Percentiles rank a stretch among this genome's conserved stretches.
phyloP scores from a whole-genome alignment of 805 yeast genomes.

The Candida boidinii region DNA sequence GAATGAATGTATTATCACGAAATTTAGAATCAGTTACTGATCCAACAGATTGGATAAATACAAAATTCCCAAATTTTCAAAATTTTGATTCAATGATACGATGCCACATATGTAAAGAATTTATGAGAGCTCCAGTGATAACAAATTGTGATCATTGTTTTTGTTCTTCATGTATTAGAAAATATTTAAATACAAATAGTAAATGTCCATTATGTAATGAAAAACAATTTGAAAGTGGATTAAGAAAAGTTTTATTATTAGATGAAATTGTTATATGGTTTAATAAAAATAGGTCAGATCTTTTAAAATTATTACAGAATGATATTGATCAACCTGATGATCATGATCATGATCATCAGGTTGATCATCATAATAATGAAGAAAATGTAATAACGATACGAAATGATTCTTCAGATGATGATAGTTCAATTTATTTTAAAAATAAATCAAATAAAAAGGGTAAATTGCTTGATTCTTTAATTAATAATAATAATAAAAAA shows the following conservation, averaged over 20 bases:
- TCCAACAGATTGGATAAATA: slow-evolving; percentile 60
- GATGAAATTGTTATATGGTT: slow-evolving; percentile 62
- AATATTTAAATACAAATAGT: slow-evolving; percentile 48
- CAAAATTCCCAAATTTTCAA: slow-evolving; percentile 45
- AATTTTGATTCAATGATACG: slow-evolving; percentile 64
- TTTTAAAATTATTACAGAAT: slow-evolving; percentile 24
- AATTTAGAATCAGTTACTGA: slow-evolving; percentile 37
- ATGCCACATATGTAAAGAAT: slow-evolving; percentile 86
- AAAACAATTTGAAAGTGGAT: slow-evolving; percentile 59
- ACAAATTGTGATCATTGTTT: slow-evolving; percentile 86
- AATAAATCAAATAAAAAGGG: slow-evolving; percentile 9
- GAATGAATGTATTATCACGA: slow-evolving; percentile 12
- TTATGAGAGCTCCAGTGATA: slow-evolving; percentile 67
- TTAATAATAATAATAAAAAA: not conserved
- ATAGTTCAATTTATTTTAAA: slow-evolving; percentile 4
- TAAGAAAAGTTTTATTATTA: slow-evolving; percentile 58
- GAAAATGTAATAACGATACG: slow-evolving; percentile 15
- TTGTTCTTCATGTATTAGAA: slow-evolving; percentile 80
- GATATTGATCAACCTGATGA: too few species aligned
- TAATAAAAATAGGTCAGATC: slow-evolving; percentile 29
- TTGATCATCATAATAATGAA: slow-evolving; percentile 12
- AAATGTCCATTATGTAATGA: slow-evolving; percentile 74
- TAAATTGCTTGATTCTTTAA: slow-evolving; percentile 1
- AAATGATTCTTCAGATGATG: slow-evolving; percentile 10
- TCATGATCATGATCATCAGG: too few species aligned